Evolutionary conservation across 257 asterid genomes (phyloP).

Genomic region (Penstemon davidsonii): DNA sequence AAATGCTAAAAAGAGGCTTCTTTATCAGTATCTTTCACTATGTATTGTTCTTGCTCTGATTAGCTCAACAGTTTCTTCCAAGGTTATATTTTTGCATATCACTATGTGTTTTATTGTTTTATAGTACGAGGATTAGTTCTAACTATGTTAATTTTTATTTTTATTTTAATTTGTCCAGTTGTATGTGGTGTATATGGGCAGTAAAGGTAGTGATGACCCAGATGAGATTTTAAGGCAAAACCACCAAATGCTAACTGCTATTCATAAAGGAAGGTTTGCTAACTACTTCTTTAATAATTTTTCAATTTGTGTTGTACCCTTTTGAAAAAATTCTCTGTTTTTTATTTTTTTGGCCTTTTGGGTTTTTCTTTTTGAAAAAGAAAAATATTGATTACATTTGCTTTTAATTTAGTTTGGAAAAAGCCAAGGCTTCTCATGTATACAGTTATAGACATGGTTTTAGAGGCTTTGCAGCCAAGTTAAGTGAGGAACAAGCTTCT

Average conservation of each 20-base stretch:
- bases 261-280: conserved; percentile 79
- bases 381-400: conserved; percentile 10
- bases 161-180: conserved; percentile 39
- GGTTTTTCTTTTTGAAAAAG: conserved; percentile 3
- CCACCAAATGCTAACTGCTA: conserved; percentile 64
- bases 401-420: conserved; percentile 57
- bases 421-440: conserved; percentile 81
- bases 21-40: conserved; percentile 36
- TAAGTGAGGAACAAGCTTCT: conserved; percentile 80
- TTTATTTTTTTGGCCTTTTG: neutral
- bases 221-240: conserved; percentile 77
- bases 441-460: conserved; percentile 86
- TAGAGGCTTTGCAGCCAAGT: conserved; percentile 95
- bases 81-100: conserved; percentile 43
- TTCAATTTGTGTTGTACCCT: neutral
- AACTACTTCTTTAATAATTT: neutral
- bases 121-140: conserved; percentile 9
- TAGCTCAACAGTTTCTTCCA: conserved; percentile 56
- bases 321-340: neutral
- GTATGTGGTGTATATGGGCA: conserved; percentile 96
- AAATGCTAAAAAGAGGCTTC: conserved; percentile 31
- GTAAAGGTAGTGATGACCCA: conserved; percentile 63
- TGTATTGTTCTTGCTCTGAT: conserved; percentile 47
- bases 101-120: neutral
- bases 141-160: neutral